Evolutionary conservation across 2,329 filamentous ascomycete genomes (phyloP).

Genomic region (Celoporthe dispersa): DNA sequence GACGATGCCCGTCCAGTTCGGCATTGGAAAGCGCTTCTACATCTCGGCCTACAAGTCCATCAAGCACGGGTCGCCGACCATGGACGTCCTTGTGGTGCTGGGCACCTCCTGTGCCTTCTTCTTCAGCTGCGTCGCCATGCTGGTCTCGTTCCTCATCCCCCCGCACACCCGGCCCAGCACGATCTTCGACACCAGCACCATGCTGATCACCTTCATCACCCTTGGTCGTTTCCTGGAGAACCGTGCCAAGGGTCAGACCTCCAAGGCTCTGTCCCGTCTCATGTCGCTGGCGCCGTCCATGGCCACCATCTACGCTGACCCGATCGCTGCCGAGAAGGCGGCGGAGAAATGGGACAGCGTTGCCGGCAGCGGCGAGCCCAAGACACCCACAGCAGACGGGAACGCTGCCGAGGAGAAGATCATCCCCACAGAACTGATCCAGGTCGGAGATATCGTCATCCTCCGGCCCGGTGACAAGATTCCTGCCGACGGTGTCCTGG

Average conservation of each 20-base stretch:
- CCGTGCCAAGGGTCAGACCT: slow-evolving; percentile 92
- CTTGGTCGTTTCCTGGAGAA: slow-evolving; percentile 93
- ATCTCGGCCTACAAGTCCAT: slow-evolving; percentile 90
- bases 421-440: slow-evolving; percentile 93
- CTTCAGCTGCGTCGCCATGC: slow-evolving; percentile 88
- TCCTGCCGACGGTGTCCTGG: slow-evolving; percentile 86
- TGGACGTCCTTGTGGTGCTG: slow-evolving; percentile 94
- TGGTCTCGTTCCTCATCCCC: slow-evolving; percentile 74
- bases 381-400: slow-evolving; percentile 51
- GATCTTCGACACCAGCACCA: slow-evolving; percentile 96
- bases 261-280: slow-evolving; percentile 85
- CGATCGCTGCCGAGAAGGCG: slow-evolving; percentile 89
- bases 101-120: slow-evolving; percentile 96
- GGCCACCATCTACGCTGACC: slow-evolving; percentile 94
- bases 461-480: slow-evolving; percentile 96
- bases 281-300: slow-evolving; percentile 97
- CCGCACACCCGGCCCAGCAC: slow-evolving; percentile 83
- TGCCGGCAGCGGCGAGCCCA: slow-evolving; percentile 47
- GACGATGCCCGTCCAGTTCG: slow-evolving; percentile 94
- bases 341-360: slow-evolving; percentile 74
- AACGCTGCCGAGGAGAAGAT: slow-evolving; percentile 77
- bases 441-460: slow-evolving; percentile 91
- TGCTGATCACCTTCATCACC: slow-evolving; percentile 96
- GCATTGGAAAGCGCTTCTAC: slow-evolving; percentile 94
- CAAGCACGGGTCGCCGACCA: slow-evolving; percentile 88